These are phyloP conservation scores for Jaapia argillacea DNA, from an alignment of 768 basidiomycete genomes.

Conservation along the genomic window DNA sequence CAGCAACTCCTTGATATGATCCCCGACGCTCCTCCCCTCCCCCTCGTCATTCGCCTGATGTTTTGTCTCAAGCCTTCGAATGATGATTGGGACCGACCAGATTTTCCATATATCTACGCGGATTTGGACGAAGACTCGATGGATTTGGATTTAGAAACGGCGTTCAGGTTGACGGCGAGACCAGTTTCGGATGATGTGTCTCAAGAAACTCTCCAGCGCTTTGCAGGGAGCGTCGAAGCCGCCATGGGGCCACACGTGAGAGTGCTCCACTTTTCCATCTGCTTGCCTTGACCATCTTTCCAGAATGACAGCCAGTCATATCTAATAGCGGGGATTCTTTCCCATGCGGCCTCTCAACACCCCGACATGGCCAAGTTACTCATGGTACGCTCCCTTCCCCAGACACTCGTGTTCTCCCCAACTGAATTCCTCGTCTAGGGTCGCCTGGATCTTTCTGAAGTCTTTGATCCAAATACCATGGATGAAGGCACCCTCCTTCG, in stretches of 20 bases:
- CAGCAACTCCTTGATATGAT: slow-evolving; percentile 51
- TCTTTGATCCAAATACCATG: slow-evolving; percentile 45
- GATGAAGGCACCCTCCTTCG: slow-evolving; percentile 45
- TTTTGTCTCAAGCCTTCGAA: slow-evolving; percentile 70
- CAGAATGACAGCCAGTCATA: slow-evolving; percentile 50
- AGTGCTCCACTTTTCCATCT: too few species aligned
- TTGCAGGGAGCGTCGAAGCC: slow-evolving; percentile 46
- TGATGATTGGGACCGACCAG: slow-evolving; percentile 72
- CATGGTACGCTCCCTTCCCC: slow-evolving; percentile 27
- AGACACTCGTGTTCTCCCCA: too few species aligned
- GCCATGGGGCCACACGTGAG: slow-evolving; percentile 50
- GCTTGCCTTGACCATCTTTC: too few species aligned
- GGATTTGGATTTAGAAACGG: slow-evolving; percentile 48
- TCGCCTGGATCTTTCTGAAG: slow-evolving; percentile 38
- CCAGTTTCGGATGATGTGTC: slow-evolving; percentile 52
- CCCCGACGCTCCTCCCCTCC: slow-evolving; percentile 51
- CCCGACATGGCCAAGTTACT: slow-evolving; percentile 31
- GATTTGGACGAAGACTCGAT: slow-evolving; percentile 42
- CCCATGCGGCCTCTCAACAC: slow-evolving; percentile 56
- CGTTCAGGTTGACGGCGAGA: slow-evolving; percentile 40
- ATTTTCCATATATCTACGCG: slow-evolving; percentile 62
- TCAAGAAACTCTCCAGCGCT: slow-evolving; percentile 37
- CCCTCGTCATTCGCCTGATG: slow-evolving; percentile 60
- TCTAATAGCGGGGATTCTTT: slow-evolving; percentile 51
- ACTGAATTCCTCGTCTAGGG: slow-evolving; percentile 28